A percentile compares a stretch with the other conserved stretches of the same genome.
Evolutionary conservation across 2,329 filamentous ascomycete species (phyloP).

Genomic region (Aureobasidium mangrovei): DNA sequence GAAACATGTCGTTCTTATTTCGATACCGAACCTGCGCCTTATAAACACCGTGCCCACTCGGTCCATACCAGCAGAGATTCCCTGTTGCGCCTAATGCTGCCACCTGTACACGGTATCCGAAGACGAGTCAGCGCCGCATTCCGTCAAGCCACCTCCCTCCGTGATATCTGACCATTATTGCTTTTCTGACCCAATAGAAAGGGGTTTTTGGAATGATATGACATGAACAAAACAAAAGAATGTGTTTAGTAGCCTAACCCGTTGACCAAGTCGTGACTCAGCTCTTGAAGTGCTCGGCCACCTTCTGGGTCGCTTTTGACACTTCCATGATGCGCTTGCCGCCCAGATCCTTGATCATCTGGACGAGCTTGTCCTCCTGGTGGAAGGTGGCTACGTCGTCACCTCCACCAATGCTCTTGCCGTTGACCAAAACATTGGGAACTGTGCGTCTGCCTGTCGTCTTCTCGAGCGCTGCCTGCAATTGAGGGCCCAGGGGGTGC

Average conservation of each 20-base stretch:
- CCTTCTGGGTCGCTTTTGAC: conserved; percentile 16
- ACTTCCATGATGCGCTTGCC: conserved; percentile 52
- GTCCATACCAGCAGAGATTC: conserved; percentile 1
- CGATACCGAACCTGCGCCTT: conserved; percentile 11
- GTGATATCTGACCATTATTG: neutral
- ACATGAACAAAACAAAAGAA: conserved; percentile 6
- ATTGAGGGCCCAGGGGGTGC: conserved; percentile 60
- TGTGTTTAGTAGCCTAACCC: neutral
- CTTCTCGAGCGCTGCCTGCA: conserved; percentile 64
- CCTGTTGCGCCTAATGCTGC: conserved; percentile 4
- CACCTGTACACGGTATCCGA: conserved; percentile 4
- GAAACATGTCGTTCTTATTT: conserved; percentile 3
- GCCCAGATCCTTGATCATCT: conserved; percentile 64
- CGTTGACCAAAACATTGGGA: conserved; percentile 83
- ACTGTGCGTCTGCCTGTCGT: conserved; percentile 79
- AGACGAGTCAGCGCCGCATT: neutral
- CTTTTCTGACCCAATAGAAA: conserved; percentile 3
- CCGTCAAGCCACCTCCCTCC: neutral
- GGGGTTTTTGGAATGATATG: neutral
- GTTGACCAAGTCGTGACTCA: neutral
- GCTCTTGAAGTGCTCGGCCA: conserved; percentile 25
- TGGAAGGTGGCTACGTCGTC: conserved; percentile 71
- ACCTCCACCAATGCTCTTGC: conserved; percentile 79
- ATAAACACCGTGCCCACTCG: neutral
- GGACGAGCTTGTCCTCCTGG: conserved; percentile 53